A percentile compares a stretch with the other conserved stretches of the same genome.
phyloP scores from a whole-genome alignment of 2,329 filamentous ascomycete genomes.

The Aspergillus jensenii region DNA sequence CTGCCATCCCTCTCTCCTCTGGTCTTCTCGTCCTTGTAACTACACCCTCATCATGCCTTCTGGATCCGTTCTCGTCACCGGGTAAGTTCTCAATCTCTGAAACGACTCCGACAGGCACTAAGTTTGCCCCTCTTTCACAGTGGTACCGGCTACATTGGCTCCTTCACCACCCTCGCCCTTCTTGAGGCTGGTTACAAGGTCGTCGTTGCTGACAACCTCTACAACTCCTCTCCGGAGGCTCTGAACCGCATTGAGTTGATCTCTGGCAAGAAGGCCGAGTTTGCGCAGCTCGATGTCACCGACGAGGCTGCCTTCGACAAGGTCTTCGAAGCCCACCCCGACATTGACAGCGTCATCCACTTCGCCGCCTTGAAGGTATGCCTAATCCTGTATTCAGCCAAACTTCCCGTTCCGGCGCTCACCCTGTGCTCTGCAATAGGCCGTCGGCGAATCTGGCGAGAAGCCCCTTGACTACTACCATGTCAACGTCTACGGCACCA shows the following conservation, averaged over 20 bases:
- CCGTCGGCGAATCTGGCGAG: constrained; percentile 91
- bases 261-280: constrained; percentile 79
- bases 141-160: constrained; percentile 98
- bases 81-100: constrained; percentile 59
- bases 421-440: constrained; percentile 50
- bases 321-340: constrained; percentile 83
- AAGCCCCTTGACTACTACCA: constrained; percentile 97
- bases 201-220: constrained; percentile 92
- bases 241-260: constrained; percentile 95
- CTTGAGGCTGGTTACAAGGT: constrained; percentile 95
- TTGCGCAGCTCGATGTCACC: constrained; percentile 85
- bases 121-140: constrained; percentile 47
- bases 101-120: constrained; percentile 21
- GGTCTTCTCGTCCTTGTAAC: background rate
- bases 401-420: background rate
- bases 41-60: constrained; percentile 61
- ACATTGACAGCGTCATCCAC: constrained; percentile 97
- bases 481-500: constrained; percentile 91
- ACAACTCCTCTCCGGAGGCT: constrained; percentile 92
- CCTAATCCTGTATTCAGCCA: background rate
- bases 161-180: constrained; percentile 89
- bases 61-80: constrained; percentile 87
- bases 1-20: background rate
- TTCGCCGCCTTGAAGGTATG: constrained; percentile 92
- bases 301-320: constrained; percentile 79